Evolutionary conservation across 2,329 filamentous ascomycete species (phyloP).

Genomic region (Triangularia verruculosa): DNA sequence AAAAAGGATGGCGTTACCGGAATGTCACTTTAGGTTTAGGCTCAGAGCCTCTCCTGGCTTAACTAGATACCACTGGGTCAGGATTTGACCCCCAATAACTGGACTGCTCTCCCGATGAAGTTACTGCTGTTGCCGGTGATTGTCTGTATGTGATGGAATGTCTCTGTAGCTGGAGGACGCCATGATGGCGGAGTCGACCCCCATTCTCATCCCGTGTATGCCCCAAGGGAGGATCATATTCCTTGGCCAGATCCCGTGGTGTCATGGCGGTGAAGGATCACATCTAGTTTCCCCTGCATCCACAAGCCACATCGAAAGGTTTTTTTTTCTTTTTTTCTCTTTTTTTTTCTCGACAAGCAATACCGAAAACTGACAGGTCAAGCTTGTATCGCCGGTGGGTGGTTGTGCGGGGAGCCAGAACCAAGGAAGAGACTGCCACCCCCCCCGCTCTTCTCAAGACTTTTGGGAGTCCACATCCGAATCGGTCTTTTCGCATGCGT

Average conservation of each 20-base stretch:
- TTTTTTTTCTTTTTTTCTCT: not conserved
- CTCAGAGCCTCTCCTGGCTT: constrained; percentile 23
- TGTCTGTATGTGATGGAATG: not conserved
- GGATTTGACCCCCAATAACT: constrained; percentile 24
- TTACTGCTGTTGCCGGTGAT: not conserved
- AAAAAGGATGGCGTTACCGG: constrained; percentile 28
- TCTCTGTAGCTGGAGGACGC: not conserved
- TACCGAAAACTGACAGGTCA: not conserved
- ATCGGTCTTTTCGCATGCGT: too few relatives aligned
- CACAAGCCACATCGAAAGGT: not conserved
- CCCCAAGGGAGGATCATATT: not conserved
- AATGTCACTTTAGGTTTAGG: constrained; percentile 31
- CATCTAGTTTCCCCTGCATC: not conserved
- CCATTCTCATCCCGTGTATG: not conserved
- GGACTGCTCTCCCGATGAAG: constrained; percentile 25
- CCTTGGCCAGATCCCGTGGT: not conserved
- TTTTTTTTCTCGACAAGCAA: not conserved
- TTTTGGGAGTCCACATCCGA: too few relatives aligned
- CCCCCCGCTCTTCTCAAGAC: too few relatives aligned
- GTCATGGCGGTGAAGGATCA: not conserved
- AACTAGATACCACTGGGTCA: constrained; percentile 26
- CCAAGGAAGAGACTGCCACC: too few relatives aligned
- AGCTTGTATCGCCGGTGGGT: too few relatives aligned
- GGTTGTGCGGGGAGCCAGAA: too few relatives aligned
- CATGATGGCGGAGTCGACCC: not conserved